A percentile compares a stretch with the other conserved stretches of the same genome.
phyloP scores from a whole-genome alignment of 305 asterid species.

The Rubia occidens region DNA sequence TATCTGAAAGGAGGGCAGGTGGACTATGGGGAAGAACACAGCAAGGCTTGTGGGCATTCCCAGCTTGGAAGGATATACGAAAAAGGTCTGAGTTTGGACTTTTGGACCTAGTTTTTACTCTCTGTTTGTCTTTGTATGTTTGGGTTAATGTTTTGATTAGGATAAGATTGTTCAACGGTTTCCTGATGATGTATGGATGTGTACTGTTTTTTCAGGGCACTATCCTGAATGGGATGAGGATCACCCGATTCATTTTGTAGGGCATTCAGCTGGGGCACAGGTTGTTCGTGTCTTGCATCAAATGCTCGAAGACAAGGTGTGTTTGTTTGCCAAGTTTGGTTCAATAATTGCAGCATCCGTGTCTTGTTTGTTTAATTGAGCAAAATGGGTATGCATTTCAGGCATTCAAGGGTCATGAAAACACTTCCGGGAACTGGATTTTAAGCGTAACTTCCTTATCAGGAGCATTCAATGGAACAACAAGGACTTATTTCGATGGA shows the following conservation, averaged over 20 bases:
- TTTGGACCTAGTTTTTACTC: not conserved
- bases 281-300: conserved; percentile 88
- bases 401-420: conserved; percentile 70
- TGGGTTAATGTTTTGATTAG: not conserved
- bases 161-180: not conserved
- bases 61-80: conserved; percentile 68
- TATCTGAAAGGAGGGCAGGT: conserved; percentile 92
- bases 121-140: not conserved
- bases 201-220: conserved; percentile 39
- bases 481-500: conserved; percentile 86
- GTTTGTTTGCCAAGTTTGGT: conserved; percentile 22
- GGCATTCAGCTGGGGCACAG: conserved; percentile 98
- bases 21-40: conserved; percentile 94
- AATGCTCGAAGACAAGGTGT: conserved; percentile 92
- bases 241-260: conserved; percentile 85
- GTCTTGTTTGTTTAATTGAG: conserved; percentile 12
- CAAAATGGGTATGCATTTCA: conserved; percentile 21
- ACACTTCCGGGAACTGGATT: conserved; percentile 75
- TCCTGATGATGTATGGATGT: conserved; percentile 13
- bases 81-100: conserved; percentile 33
- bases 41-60: conserved; percentile 79
- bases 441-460: conserved; percentile 81
- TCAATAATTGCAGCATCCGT: not conserved
- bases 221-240: conserved; percentile 97
- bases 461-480: conserved; percentile 96